phyloP scores from a whole-genome alignment of 208 protist genomes.

The Porcisia hertigi region DNA sequence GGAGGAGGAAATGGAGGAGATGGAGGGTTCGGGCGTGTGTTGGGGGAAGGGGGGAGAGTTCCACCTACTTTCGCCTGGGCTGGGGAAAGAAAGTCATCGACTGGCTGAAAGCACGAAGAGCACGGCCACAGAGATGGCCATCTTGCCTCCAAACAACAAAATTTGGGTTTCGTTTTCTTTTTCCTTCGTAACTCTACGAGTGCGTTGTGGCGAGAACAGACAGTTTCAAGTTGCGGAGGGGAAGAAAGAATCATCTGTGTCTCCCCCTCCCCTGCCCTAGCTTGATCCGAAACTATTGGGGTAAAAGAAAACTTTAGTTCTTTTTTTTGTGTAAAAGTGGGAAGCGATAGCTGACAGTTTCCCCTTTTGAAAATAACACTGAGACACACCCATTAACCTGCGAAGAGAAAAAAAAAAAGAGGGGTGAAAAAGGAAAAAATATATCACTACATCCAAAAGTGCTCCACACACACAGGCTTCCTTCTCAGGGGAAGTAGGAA shows the following conservation, averaged over 20 bases:
- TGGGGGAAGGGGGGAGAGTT: too few species aligned
- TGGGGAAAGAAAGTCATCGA: too few species aligned
- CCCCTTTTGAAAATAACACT: neutral
- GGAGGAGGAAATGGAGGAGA: too few species aligned
- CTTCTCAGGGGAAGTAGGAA: neutral
- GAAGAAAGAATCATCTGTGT: neutral
- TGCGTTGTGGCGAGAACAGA: neutral
- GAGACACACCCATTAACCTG: neutral
- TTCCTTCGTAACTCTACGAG: neutral
- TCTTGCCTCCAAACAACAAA: neutral
- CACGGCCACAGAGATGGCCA: neutral
- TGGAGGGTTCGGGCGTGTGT: too few species aligned
- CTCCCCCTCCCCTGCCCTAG: neutral
- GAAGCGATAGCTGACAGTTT: neutral
- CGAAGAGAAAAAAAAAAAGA: too few species aligned
- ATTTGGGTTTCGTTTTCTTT: neutral
- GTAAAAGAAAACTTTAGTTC: conserved; percentile 1
- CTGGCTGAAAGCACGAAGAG: neutral
- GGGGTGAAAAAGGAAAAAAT: too few species aligned
- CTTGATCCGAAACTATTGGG: neutral
- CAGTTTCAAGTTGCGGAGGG: neutral
- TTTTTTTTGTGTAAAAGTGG: neutral
- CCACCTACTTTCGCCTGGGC: neutral
- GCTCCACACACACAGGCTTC: neutral
- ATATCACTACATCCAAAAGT: neutral